A percentile compares a stretch with the other conserved stretches of the same genome.
phyloP scores from a whole-genome alignment of 2,329 filamentous ascomycete species.

The Claviceps purpurea region DNA sequence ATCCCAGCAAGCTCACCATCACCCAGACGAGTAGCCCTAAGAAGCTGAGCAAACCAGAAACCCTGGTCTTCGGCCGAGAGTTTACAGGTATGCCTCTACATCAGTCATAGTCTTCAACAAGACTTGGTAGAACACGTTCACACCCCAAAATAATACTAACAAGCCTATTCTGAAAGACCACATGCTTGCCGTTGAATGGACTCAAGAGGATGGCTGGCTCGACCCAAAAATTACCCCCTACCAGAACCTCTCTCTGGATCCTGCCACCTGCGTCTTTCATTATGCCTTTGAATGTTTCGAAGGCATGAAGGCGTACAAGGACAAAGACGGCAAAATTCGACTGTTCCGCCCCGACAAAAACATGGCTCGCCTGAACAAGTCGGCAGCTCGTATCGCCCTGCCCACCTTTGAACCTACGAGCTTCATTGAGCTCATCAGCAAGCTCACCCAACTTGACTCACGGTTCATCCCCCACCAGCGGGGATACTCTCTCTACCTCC shows the following conservation, averaged over 20 bases:
- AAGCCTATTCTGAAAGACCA: conserved; percentile 52
- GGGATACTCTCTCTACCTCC: conserved; percentile 90
- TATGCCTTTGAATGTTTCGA: conserved; percentile 98
- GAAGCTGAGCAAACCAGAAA: conserved; percentile 56
- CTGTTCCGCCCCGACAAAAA: conserved; percentile 93
- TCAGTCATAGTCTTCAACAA: neutral
- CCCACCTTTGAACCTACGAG: conserved; percentile 67
- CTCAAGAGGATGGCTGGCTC: conserved; percentile 69
- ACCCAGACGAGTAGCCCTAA: conserved; percentile 67
- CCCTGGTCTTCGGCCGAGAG: conserved; percentile 77
- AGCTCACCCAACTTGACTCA: conserved; percentile 68
- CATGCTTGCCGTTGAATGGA: conserved; percentile 95
- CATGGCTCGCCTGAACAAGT: conserved; percentile 90
- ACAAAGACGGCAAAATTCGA: conserved; percentile 61
- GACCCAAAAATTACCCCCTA: conserved; percentile 78
- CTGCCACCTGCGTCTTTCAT: conserved; percentile 93
- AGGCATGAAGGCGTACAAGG: conserved; percentile 98
- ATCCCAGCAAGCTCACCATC: conserved; percentile 63
- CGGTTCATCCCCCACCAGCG: conserved; percentile 77
- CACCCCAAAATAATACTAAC: neutral
- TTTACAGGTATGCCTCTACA: conserved; percentile 59
- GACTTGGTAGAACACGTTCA: too few species aligned
- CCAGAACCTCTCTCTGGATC: conserved; percentile 93
- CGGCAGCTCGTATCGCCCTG: conserved; percentile 78
- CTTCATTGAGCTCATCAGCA: conserved; percentile 68